A percentile compares a stretch with the other conserved stretches of the same genome.
These are phyloP conservation scores for Xylariaceae sp. DNA, from an alignment of 2,329 filamentous ascomycete genomes.

Conservation along the genomic window DNA sequence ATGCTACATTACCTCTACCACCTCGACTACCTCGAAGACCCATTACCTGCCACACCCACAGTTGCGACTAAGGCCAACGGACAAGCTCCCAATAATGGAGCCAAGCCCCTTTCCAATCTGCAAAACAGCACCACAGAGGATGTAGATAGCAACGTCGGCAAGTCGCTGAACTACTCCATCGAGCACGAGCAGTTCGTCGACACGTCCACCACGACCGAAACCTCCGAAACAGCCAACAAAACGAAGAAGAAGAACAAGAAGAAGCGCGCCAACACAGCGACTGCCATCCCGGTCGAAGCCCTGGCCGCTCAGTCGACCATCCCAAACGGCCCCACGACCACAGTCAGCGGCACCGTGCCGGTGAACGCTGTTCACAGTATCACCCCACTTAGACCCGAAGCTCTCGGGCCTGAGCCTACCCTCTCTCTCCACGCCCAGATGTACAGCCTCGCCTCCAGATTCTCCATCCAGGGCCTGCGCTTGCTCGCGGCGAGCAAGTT, in stretches of 20 bases:
- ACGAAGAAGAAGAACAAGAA: neutral
- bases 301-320: no score
- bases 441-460: slow-evolving; percentile 11
- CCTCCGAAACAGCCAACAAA: neutral
- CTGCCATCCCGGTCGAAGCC: neutral
- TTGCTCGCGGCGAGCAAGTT: slow-evolving; percentile 11
- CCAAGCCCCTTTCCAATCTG: neutral
- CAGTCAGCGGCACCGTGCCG: no score
- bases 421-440: slow-evolving; percentile 12
- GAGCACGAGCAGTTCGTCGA: neutral
- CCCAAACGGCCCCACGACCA: no score
- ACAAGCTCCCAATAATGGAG: neutral
- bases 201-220: neutral
- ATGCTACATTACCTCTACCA: slow-evolving; percentile 16
- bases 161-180: neutral
- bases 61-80: neutral
- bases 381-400: no score
- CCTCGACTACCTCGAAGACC: slow-evolving; percentile 10
- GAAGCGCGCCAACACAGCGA: neutral
- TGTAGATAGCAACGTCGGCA: neutral
- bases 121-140: neutral
- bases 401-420: neutral
- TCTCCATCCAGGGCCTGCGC: slow-evolving; percentile 9
- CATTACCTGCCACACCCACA: neutral
- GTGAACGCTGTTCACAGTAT: no score